Base-by-base conservation (phyloP, 2,329 filamentous ascomycete species). In the Colletotrichum sp. region DNA sequence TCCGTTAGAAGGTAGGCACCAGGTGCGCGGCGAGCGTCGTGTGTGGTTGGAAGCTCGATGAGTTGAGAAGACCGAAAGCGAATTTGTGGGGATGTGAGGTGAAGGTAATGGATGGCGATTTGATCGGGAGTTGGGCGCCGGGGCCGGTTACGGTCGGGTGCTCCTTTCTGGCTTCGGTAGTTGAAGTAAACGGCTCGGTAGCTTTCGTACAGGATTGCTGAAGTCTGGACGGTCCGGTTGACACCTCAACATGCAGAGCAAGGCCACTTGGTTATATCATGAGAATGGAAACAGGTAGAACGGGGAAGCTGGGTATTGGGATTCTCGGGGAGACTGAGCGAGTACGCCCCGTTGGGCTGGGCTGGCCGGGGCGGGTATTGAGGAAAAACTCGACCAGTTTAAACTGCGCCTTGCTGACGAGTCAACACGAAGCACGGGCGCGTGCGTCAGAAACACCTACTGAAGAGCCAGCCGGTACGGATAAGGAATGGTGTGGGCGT, bases 341-440 rank as follows among this genome's bases (percentile, higher is more conserved):
- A 75, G n/a, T 71, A 62, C 44, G 72, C 60, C 67, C 72, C 67
- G 72, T 60, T 70, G 32, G 12, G 30, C 59, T 52, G 44, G 68
- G 62, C 71, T 60, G 30, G 49, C 60, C 28, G 34, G 72, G 72
- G 72, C 49, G 49, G 60, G 34, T 75, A 39, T 34, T 66, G 72
- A 70, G 36, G 36, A 32, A 52, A 34, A 70, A 30, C 44, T 60
- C 34, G 24, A 71, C 18, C 68, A 60, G 72, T 55, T 52, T 24
- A 21, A 71, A 52, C 67, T 75, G 67, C 67, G 72, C 67, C 72
- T 71, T 75, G 72, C 67, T 71, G 49, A 71, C 72, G 67, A 75
- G 67, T 75, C 72, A 66, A 71, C 26, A 30, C n/a, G 21, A 18
- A 52, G 44, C 59, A 75, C 52, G 67, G 49, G 68, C 60, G 68